These are phyloP conservation scores for Fistulinella cinereoalba DNA, from an alignment of 1,284 basidiomycete species.

Conservation along the genomic window DNA sequence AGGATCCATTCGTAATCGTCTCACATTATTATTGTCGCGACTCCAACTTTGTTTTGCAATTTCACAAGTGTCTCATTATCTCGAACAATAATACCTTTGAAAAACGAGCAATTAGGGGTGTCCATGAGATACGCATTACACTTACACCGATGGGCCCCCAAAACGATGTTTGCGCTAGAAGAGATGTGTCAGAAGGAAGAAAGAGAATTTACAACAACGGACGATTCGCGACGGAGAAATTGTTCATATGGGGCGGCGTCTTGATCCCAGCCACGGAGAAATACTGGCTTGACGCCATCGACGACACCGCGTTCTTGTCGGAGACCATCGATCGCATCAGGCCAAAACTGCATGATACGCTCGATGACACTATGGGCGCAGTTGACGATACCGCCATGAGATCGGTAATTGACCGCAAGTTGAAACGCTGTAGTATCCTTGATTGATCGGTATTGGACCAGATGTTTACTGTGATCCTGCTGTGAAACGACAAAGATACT, in stretches of 20 bases:
- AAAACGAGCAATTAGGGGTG: not conserved
- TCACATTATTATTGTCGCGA: constrained; percentile 62
- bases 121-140: not conserved
- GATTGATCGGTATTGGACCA: constrained; percentile 15
- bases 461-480: constrained; percentile 18
- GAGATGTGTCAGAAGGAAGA: constrained; percentile 4
- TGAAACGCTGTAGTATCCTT: constrained; percentile 52
- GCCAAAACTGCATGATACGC: constrained; percentile 64
- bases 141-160: constrained; percentile 68
- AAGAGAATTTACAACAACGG: constrained; percentile 11
- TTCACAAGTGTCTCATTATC: constrained; percentile 50
- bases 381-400: constrained; percentile 68
- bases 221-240: constrained; percentile 54
- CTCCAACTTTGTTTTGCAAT: constrained; percentile 54
- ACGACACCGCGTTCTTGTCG: constrained; percentile 56
- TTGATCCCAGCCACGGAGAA: constrained; percentile 55
- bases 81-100: constrained; percentile 65
- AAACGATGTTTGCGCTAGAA: constrained; percentile 52
- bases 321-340: constrained; percentile 61
- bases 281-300: constrained; percentile 58
- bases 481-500: constrained; percentile 2
- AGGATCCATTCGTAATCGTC: too few species aligned
- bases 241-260: constrained; percentile 53
- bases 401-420: constrained; percentile 65
- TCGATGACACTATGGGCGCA: constrained; percentile 64